Base-by-base conservation (phyloP, 305 asterid genomes). In the Rubia tinctorum region DNA sequence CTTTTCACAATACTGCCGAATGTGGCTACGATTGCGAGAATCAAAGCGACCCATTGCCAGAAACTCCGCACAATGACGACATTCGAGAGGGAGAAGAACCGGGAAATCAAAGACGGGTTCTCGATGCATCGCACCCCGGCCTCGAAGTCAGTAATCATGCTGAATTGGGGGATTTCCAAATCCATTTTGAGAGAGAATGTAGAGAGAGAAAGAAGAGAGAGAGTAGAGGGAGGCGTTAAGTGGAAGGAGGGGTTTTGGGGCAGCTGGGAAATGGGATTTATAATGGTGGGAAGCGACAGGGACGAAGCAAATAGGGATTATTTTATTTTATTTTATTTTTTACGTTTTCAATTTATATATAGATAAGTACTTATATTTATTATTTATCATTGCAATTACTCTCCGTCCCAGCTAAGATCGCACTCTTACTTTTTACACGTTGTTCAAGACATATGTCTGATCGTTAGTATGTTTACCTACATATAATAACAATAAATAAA, bases 1-100 rank as follows among this genome's bases (percentile, higher is more conserved):
- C 87, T 78, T 66, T 47, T 84, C 42, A 91, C 68, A 71, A 91
- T 15, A 73, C 97, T 82, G 81, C 89, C 80, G 65, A 91, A 89
- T 30, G 99, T 83, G 0, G 99, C 97, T 2, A 86, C 69, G 44
- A 94, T 65, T 0, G 96, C 96, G 3, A 94, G 79, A 80, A 94
- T 78, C 2, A 94, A 34, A 18, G 99, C 99, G 6, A 96, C 95
- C 93, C 92, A 94, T 81, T 90, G 92, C 97, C 97, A 91, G 69
- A 89, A 85, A 43, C 80, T 77, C 72, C 76, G 84, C 8, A 78
- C 77, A 45, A 79, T 80, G 4, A 86, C 80, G 11, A 79, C 66
- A 9, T 76, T 81, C 18, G 85, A 73, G 66, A 85, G 68, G 30
- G 90, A 63, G 58, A 79, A 66, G 71, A 86, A 87, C 23, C 87